Evolutionary conservation across 805 yeast genomes (phyloP).

Genomic region (Tetrapisispora phaffii): DNA sequence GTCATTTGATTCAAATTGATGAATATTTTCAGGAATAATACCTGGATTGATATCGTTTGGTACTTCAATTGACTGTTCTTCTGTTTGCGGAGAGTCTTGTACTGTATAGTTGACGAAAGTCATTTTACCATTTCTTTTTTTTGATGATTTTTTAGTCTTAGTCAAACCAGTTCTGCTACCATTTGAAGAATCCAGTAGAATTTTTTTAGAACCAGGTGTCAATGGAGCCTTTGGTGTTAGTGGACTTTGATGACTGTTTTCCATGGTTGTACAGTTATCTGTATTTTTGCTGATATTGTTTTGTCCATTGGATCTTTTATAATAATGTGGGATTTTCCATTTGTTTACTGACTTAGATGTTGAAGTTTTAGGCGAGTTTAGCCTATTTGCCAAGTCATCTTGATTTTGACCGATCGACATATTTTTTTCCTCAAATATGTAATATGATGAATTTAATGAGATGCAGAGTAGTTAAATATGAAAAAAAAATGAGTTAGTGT

Average conservation of each 20-base stretch:
- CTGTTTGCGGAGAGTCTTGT: slow-evolving; percentile 13
- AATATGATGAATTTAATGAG: not conserved
- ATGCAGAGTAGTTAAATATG: not conserved
- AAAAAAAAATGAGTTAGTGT: not conserved
- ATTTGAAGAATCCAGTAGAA: slow-evolving; percentile 19
- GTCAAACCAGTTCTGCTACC: slow-evolving; percentile 7
- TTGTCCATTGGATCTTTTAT: slow-evolving; percentile 15
- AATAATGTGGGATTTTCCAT: slow-evolving; percentile 30
- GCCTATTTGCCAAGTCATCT: slow-evolving; percentile 1
- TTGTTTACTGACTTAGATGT: slow-evolving; percentile 20
- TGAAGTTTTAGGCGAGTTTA: not conserved
- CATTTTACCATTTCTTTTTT: slow-evolving; percentile 21
- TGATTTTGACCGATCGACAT: not conserved
- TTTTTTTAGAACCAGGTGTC: slow-evolving; percentile 24
- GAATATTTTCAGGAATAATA: not conserved
- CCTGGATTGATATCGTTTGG: not conserved
- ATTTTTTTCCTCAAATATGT: not conserved
- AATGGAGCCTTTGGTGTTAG: slow-evolving; percentile 12
- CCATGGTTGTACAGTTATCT: not conserved
- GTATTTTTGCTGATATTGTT: not conserved
- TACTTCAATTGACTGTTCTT: not conserved
- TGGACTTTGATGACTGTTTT: not conserved
- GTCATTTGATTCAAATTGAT: not conserved
- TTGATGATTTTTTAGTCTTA: slow-evolving; percentile 12
- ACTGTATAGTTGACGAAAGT: slow-evolving; percentile 30